A percentile compares a stretch with the other conserved stretches of the same genome.
phyloP scores from a whole-genome alignment of 805 yeast species.

The Maudiozyma barnettii region DNA sequence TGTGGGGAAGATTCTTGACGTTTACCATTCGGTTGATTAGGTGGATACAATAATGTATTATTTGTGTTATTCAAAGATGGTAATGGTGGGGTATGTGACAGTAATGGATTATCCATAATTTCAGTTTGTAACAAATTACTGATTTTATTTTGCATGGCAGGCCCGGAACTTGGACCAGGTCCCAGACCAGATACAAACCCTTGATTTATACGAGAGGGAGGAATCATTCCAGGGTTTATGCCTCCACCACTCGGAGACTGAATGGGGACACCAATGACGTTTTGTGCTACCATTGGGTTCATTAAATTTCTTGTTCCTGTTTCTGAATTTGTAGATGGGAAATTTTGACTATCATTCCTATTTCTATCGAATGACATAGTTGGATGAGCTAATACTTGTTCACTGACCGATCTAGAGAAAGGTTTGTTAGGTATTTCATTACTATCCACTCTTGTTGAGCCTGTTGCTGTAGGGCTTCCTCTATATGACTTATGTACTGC shows the following conservation, averaged over 20 bases:
- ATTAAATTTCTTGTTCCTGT: neutral
- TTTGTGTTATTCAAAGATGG: neutral
- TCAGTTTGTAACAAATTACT: neutral
- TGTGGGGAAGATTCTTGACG: slow-evolving; percentile 1
- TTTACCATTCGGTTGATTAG: neutral
- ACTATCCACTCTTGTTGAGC: neutral
- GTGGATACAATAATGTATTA: neutral
- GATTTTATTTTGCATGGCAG: neutral
- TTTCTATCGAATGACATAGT: neutral
- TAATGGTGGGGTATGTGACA: neutral
- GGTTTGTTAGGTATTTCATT: neutral
- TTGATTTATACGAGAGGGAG: neutral
- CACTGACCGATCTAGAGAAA: neutral
- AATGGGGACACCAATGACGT: neutral
- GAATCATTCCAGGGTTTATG: neutral
- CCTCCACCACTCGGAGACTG: neutral
- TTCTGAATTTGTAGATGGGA: neutral
- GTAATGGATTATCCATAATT: neutral
- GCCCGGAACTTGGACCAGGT: neutral
- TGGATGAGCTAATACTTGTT: neutral
- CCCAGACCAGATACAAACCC: neutral
- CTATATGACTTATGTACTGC: neutral
- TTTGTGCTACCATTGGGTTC: neutral
- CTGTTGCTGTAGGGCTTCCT: neutral
- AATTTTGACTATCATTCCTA: neutral